These are phyloP conservation scores for Apiospora hydei DNA, from an alignment of 2,329 filamentous ascomycete genomes.

Conservation along the genomic window DNA sequence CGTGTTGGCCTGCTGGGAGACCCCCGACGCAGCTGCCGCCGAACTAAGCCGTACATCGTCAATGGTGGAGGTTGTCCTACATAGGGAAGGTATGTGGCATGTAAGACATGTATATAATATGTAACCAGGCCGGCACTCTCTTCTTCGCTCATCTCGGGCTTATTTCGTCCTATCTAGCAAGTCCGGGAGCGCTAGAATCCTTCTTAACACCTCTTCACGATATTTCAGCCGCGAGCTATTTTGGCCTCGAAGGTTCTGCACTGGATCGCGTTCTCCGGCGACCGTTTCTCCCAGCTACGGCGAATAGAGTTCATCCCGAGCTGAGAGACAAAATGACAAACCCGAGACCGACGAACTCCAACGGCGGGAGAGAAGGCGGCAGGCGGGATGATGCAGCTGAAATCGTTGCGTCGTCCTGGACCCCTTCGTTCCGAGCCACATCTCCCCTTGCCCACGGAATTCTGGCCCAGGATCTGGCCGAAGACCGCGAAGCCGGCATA, in stretches of 20 bases:
- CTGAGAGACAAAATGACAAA: conserved; percentile 31
- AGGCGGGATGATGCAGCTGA: conserved; percentile 27
- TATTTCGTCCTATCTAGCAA: background rate
- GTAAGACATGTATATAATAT: background rate
- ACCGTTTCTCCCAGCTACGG: background rate
- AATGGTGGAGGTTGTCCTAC: background rate
- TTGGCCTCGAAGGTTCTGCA: background rate
- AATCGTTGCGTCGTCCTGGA: conserved; percentile 41
- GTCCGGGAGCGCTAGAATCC: background rate
- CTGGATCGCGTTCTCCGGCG: background rate
- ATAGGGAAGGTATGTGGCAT: background rate
- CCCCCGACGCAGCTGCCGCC: background rate
- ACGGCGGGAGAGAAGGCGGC: conserved; percentile 30
- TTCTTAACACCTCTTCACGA: background rate
- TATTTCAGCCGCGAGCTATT: background rate
- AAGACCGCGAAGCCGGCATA: conserved; percentile 34
- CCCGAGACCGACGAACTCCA: conserved; percentile 35
- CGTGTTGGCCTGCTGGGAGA: background rate
- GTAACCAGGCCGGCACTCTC: background rate
- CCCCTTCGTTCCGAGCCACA: conserved; percentile 61
- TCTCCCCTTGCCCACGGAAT: conserved; percentile 73
- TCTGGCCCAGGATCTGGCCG: conserved; percentile 71
- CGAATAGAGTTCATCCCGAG: background rate
- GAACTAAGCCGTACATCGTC: conserved; percentile 9
- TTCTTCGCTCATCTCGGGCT: background rate